Percentiles rank a stretch among this genome's conserved stretches.
Conservation (phyloP, 2,329 filamentous ascomycete species). For the Pyrenochaeta sp. region DNA sequence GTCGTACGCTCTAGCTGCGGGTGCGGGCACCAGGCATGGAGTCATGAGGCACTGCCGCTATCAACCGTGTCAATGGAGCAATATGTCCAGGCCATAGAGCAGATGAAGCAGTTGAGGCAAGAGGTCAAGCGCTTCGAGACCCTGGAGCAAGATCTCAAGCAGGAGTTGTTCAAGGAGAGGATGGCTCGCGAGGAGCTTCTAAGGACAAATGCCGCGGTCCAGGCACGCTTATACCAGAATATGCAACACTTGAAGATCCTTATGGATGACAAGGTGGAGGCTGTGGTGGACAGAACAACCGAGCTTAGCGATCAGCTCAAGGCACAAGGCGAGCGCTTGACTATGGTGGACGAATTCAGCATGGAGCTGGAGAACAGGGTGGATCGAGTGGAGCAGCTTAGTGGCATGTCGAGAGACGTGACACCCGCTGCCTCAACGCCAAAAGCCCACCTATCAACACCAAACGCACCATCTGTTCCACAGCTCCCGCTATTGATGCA, state of each 20-base stretch:
- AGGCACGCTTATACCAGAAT: conserved; percentile 50
- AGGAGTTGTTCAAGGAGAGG: conserved; percentile 47
- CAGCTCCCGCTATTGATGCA: conserved; percentile 41
- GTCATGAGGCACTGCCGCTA: conserved; percentile 50
- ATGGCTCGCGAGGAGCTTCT: conserved; percentile 46
- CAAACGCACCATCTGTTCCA: conserved; percentile 36
- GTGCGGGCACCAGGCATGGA: conserved; percentile 59
- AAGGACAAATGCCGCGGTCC: conserved; percentile 41
- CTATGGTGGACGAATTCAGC: conserved; percentile 50
- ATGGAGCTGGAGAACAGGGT: conserved; percentile 52
- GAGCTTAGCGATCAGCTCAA: conserved; percentile 50
- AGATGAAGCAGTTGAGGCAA: conserved; percentile 46
- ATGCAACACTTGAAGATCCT: conserved; percentile 49
- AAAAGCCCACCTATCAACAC: conserved; percentile 30
- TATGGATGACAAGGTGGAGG: conserved; percentile 52
- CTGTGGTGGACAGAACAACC: conserved; percentile 51
- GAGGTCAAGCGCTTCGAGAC: conserved; percentile 44
- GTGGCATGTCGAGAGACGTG: conserved; percentile 35
- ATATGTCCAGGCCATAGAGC: conserved; percentile 46
- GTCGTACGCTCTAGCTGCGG: conserved; percentile 53
- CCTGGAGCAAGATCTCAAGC: conserved; percentile 48
- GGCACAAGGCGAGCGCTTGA: conserved; percentile 45
- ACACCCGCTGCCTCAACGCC: conserved; percentile 43
- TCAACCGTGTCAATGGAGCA: conserved; percentile 48
- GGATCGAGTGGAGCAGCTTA: conserved; percentile 43